phyloP scores from a whole-genome alignment of 1,284 basidiomycete genomes.

The Cystobasidium sp. region DNA sequence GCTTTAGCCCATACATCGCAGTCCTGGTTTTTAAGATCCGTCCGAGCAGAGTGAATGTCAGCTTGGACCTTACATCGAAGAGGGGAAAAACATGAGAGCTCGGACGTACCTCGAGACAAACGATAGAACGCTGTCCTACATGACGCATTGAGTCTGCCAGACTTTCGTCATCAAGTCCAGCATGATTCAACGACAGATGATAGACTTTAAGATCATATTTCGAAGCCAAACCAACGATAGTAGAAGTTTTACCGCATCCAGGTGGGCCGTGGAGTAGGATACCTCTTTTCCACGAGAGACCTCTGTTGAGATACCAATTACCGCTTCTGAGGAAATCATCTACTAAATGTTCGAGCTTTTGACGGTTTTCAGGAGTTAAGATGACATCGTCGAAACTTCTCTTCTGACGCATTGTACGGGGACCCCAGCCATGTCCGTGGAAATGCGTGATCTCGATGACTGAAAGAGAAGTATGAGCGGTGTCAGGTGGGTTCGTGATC shows the following conservation, averaged over 20 bases:
- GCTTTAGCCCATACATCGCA: slow-evolving; percentile 20
- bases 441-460: slow-evolving; percentile 8
- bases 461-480: background rate
- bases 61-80: background rate
- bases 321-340: slow-evolving; percentile 68
- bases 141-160: background rate
- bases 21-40: background rate
- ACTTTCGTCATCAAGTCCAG: slow-evolving; percentile 7
- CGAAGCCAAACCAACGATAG: slow-evolving; percentile 23
- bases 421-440: background rate
- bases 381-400: slow-evolving; percentile 18
- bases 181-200: background rate
- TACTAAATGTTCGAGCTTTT: background rate
- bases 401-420: slow-evolving; percentile 1
- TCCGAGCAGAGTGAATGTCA: background rate
- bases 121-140: background rate
- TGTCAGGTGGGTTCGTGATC: no score
- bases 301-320: slow-evolving; percentile 69
- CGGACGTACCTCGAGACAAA: slow-evolving; percentile 14
- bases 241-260: slow-evolving; percentile 55
- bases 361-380: background rate
- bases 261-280: slow-evolving; percentile 59
- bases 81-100: background rate
- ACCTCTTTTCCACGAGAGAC: slow-evolving; percentile 71
- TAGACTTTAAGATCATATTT: slow-evolving; percentile 18